Conservation (phyloP, 148 eudicot species). For the Arctostaphylos glauca region DNA sequence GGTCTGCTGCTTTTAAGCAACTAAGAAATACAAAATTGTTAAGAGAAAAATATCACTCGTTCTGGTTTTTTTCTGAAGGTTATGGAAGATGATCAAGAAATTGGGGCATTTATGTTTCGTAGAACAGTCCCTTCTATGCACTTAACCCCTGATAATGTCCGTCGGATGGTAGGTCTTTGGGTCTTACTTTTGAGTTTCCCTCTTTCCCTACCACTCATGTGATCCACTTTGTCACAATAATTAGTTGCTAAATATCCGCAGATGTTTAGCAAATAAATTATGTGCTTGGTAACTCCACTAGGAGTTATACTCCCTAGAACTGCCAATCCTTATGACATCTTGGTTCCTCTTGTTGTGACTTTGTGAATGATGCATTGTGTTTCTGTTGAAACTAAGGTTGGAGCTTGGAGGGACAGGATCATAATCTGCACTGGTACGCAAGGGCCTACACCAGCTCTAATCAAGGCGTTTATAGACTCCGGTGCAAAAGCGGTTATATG, state of each 20-base stretch:
- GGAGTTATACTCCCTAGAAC: not conserved
- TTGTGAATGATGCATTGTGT: not conserved
- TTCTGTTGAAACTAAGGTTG: slow-evolving; percentile 47
- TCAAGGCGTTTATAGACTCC: slow-evolving; percentile 80
- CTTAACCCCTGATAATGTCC: slow-evolving; percentile 80
- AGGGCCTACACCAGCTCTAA: slow-evolving; percentile 59
- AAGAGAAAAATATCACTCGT: not conserved
- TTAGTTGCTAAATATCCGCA: not conserved
- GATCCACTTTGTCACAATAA: not conserved
- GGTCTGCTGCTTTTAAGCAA: not conserved
- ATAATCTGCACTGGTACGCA: slow-evolving; percentile 71
- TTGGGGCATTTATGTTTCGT: slow-evolving; percentile 97
- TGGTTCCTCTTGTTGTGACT: not conserved
- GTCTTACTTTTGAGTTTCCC: slow-evolving; percentile 6
- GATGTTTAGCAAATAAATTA: not conserved
- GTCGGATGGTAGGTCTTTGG: slow-evolving; percentile 69
- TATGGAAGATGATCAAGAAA: slow-evolving; percentile 99
- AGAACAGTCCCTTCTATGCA: slow-evolving; percentile 96
- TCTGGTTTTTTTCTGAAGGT: slow-evolving; percentile 50
- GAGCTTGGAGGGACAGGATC: slow-evolving; percentile 97
- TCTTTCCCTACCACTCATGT: not conserved
- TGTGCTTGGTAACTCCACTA: not conserved
- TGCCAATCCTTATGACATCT: not conserved
- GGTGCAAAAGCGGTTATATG: slow-evolving; percentile 95
- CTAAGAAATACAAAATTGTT: not conserved